These are phyloP conservation scores for Polyporus tsugae DNA, from an alignment of 1,284 basidiomycete genomes.

Conservation along the genomic window DNA sequence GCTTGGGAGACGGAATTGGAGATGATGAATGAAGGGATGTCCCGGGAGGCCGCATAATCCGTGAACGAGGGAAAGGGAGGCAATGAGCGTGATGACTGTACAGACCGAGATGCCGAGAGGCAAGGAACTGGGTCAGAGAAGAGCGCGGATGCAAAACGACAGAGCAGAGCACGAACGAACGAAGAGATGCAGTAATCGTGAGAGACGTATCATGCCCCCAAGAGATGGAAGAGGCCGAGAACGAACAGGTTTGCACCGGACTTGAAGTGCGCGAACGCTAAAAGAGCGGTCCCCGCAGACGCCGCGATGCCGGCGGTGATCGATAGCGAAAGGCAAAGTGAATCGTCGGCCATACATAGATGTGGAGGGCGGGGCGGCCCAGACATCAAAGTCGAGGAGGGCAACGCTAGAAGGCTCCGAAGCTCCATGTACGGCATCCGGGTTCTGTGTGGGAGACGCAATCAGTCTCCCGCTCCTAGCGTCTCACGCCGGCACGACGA, in stretches of 20 bases:
- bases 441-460: conserved; percentile 4
- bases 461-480: neutral
- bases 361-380: neutral
- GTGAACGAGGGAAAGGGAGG: neutral
- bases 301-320: conserved; percentile 1
- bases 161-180: conserved; percentile 1
- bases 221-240: neutral
- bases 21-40: neutral
- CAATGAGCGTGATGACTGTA: conserved; percentile 4
- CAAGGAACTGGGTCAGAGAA: neutral
- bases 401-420: neutral
- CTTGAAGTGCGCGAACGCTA: neutral
- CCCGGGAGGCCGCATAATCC: neutral
- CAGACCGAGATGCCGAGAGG: neutral
- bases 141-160: neutral
- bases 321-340: conserved; percentile 3
- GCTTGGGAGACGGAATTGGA: neutral
- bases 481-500: conserved; percentile 4
- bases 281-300: neutral
- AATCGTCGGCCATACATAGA: neutral
- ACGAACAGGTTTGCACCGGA: conserved; percentile 3
- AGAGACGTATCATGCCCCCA: neutral
- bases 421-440: neutral
- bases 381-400: neutral
- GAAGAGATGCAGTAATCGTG: neutral